Conservation (phyloP, 1,284 basidiomycete genomes). For the Microbotryum violaceum region DNA sequence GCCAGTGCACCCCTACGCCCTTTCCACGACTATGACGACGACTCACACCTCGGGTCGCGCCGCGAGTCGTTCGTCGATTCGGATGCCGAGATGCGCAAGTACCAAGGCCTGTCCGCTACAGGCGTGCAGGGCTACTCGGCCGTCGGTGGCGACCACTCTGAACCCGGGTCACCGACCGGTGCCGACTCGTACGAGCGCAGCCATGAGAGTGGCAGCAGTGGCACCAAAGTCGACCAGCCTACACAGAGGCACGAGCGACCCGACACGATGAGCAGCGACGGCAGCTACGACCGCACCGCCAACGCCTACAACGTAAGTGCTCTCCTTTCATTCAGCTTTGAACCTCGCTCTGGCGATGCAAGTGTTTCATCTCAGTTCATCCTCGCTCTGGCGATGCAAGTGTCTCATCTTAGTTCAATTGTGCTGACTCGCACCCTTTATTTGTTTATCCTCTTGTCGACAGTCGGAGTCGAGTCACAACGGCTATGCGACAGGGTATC, state of each 20-base stretch:
- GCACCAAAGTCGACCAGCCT: slow-evolving; percentile 27
- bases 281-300: slow-evolving; percentile 21
- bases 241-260: slow-evolving; percentile 12
- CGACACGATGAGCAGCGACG: slow-evolving; percentile 32
- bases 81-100: slow-evolving; percentile 32
- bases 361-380: too few species aligned
- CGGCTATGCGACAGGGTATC: slow-evolving; percentile 11
- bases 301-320: slow-evolving; percentile 12
- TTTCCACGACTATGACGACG: slow-evolving; percentile 3
- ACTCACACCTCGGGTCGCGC: slow-evolving; percentile 1
- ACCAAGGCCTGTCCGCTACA: slow-evolving; percentile 26
- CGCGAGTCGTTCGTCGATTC: slow-evolving; percentile 30
- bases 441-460: not conserved
- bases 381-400: too few species aligned
- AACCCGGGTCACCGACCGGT: slow-evolving; percentile 24
- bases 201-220: slow-evolving; percentile 29
- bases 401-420: too few species aligned
- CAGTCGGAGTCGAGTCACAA: slow-evolving; percentile 31
- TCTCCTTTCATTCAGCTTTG: not conserved
- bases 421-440: not conserved
- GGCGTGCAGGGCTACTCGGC: slow-evolving; percentile 30
- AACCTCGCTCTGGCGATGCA: not conserved
- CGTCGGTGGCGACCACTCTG: slow-evolving; percentile 28
- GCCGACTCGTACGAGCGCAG: slow-evolving; percentile 30
- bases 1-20: too few species aligned